Evolutionary conservation across 176 grass and related monocot species (phyloP).

Genomic region (Thalia dealbata): DNA sequence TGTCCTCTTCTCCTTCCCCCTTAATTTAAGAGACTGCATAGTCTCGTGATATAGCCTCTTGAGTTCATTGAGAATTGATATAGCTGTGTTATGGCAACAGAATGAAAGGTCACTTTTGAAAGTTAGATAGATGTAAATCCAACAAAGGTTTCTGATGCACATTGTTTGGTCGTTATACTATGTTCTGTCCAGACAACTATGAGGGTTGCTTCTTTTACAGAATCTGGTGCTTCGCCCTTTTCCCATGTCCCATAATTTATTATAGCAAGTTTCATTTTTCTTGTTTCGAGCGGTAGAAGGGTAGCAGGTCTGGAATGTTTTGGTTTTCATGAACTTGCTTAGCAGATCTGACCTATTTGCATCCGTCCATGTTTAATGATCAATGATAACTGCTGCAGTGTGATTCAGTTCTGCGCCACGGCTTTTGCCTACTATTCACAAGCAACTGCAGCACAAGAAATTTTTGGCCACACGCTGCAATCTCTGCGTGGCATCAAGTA

Average conservation of each 20-base stretch:
- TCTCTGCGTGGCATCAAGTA: conserved; percentile 97
- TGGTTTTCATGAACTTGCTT: not conserved
- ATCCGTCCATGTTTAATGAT: not conserved
- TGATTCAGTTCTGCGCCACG: conserved; percentile 96
- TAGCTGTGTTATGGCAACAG: not conserved
- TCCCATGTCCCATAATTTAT: not conserved
- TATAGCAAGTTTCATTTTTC: not conserved
- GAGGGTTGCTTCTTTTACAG: too few relatives aligned
- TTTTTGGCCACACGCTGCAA: conserved; percentile 87
- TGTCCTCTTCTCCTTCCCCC: not conserved
- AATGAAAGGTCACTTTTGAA: not conserved
- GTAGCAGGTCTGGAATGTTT: not conserved
- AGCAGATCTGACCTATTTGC: not conserved
- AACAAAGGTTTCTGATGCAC: not conserved
- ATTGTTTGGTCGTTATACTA: too few relatives aligned
- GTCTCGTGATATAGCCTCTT: not conserved
- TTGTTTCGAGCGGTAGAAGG: not conserved
- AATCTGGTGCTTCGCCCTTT: not conserved
- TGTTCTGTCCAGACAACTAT: too few relatives aligned
- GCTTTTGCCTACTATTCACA: conserved; percentile 95
- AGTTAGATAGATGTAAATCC: not conserved
- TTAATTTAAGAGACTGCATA: not conserved
- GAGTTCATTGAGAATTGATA: not conserved
- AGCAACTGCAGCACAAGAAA: conserved; percentile 98
- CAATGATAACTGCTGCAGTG: conserved; percentile 44